Evolutionary conservation across 768 basidiomycete genomes (phyloP), one percentile per base, ranked within the genome.

Genomic region (Pleurotus salmoneostramineus): DNA sequence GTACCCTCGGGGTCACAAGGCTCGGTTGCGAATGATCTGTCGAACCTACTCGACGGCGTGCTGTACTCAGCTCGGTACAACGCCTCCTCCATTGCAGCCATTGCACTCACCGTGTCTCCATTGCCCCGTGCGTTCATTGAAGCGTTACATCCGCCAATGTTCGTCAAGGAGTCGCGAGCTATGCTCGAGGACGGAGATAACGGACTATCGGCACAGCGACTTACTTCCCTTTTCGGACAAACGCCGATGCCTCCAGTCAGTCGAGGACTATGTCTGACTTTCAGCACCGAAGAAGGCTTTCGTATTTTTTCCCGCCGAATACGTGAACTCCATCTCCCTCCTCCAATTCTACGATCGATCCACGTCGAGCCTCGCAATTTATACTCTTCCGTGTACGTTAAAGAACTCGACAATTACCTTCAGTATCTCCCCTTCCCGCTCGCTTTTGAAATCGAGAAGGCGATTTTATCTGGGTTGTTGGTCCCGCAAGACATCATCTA

Each of bases 381-480:
- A 4, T 60, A 64, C 36, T 47, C 57, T 31, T 33, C 33, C 6
- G 48, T 44, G 34, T 37, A 63, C 8, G 6, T 60, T 6, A 40
- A 14, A 21, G 31, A 48, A 11, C 60, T 77, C 15, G 60, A 68
- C 17, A 49, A 34, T 1, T 51, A 70, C 47, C 63, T 77, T 40
- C 15, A 45, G 2, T 52, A 59, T 1, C 46, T 77, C 4, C 64
- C 67, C 3, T 76, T 76, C 45, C 62, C 65, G 34, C 64, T 77
- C 12, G 75, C 71, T 11, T 76, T 76, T 47, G 72, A 74, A 50
- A 62, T 72, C 4, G 72, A 76, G 32, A 76, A 76, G 52, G 72
- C 74, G 0, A 49, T 73, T n/a, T 57, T 60, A 36, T 68, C 63
- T 46, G 66, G 65, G 49, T 59, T 69, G 8, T 61, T 76, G 8